Evolutionary conservation across 306 rosid species (phyloP), one percentile per base, ranked within the genome.

Genomic region (cucumber (Cucumis sativus)): DNA sequence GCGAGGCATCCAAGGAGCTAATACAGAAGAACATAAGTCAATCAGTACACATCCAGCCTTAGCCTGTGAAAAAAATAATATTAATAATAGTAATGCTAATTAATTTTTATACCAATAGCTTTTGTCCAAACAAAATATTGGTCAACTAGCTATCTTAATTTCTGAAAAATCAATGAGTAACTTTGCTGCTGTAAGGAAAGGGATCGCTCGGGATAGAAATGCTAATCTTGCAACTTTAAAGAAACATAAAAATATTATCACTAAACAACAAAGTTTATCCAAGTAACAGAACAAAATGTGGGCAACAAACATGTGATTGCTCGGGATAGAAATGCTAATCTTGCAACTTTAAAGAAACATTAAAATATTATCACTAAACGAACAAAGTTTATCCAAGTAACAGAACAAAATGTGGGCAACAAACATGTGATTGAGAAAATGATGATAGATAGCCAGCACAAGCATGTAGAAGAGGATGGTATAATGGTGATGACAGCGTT

Each of bases 361-460:
- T 18, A 12, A 43, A 15, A 60, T 15, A 75, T 33, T 23, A 49
- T 81, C 76, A 57, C 23, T 18, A 23, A n/a, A 67, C 7, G 74
- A 67, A 7, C 16, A 58, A 21, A 78, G 74, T 77, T 61, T 25
- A 39, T 6, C 21, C 37, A 18, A 28, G 47, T 77, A 75, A 77
- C 7, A 23, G 33, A 56, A 75, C 6, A 33, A 75, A 83, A 79
- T 70, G 83, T 83, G 69, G 39, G 56, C 21, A 72, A 91, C 97
- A 49, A 79, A 93, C 98, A 85, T 93, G 97, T 55, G 98, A 91
- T 78, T 90, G 96, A 6, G 93, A 91, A 84, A 86, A 93, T 17
- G 98, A 93, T 35, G 96, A 87, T 78, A 93, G 85, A 85, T 91
- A 93, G 77, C 97, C 98, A 78, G 98, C 92, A 84, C 94, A 87